Evolutionary conservation across 2,329 filamentous ascomycete species (phyloP).

Genomic region (Hypoxylon sp.): DNA sequence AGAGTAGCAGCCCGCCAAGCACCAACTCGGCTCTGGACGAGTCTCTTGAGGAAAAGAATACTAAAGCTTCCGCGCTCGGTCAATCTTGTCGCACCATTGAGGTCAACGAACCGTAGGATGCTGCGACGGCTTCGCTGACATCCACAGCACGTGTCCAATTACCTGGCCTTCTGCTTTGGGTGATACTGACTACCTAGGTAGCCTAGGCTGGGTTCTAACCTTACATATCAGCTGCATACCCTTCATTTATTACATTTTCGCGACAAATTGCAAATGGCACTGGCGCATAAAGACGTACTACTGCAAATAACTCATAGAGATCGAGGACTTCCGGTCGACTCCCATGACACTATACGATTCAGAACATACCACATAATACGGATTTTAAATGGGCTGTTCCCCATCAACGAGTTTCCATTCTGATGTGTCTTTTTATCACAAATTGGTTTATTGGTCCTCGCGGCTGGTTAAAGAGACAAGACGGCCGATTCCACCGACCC

Average conservation of each 20-base stretch:
- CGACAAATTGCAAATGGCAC: constrained; percentile 15
- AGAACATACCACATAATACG: constrained; percentile 38
- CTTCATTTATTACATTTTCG: constrained; percentile 5
- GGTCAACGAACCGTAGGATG: constrained; percentile 34
- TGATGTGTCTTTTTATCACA: constrained; percentile 35
- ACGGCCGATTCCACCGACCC: constrained; percentile 17
- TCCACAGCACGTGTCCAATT: constrained; percentile 1
- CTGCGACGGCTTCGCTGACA: not conserved
- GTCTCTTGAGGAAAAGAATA: constrained; percentile 46
- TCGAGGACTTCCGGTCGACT: constrained; percentile 14
- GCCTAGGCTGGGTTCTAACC: not conserved
- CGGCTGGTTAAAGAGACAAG: constrained; percentile 21
- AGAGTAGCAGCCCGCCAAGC: constrained; percentile 74
- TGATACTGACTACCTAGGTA: not conserved
- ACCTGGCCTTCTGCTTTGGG: not conserved
- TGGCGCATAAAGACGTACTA: constrained; percentile 28
- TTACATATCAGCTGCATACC: not conserved
- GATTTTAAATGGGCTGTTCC: constrained; percentile 37
- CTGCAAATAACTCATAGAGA: constrained; percentile 38
- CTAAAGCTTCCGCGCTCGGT: constrained; percentile 26
- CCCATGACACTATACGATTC: constrained; percentile 28
- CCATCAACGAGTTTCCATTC: constrained; percentile 33
- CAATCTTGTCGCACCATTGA: constrained; percentile 34
- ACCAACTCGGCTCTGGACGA: constrained; percentile 67
- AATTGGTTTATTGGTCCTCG: constrained; percentile 31